Percentiles rank a stretch among this genome's conserved stretches.
phyloP scores from a whole-genome alignment of 1,284 basidiomycete species.

The Cryptococcus sp. region DNA sequence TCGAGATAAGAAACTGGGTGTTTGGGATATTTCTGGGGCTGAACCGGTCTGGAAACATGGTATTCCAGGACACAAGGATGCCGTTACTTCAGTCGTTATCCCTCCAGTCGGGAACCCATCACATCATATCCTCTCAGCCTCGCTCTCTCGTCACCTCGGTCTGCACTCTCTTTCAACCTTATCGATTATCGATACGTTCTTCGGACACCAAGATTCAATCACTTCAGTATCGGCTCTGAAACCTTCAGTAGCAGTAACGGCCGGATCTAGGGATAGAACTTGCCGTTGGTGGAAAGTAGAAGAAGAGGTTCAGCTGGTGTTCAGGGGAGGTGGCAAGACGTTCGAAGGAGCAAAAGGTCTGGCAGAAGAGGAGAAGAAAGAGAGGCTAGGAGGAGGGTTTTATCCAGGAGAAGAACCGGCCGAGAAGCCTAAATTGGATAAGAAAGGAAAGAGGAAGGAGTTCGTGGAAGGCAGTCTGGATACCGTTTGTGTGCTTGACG shows the following conservation, averaged over 20 bases:
- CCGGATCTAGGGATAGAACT: conserved; percentile 86
- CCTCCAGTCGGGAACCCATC: conserved; percentile 64
- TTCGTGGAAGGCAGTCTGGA: conserved; percentile 90
- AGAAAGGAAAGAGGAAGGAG: conserved; percentile 51
- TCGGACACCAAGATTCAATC: conserved; percentile 92
- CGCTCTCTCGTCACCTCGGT: conserved; percentile 87
- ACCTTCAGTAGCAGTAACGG: conserved; percentile 78
- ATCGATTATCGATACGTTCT: conserved; percentile 93
- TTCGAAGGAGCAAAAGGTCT: conserved; percentile 65
- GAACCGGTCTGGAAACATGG: conserved; percentile 67
- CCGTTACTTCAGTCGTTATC: conserved; percentile 72
- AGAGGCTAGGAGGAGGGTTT: conserved; percentile 28
- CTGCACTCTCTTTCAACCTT: conserved; percentile 80
- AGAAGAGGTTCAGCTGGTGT: conserved; percentile 93
- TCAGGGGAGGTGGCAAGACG: conserved; percentile 80
- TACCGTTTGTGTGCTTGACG: conserved; percentile 89
- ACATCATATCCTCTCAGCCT: conserved; percentile 78
- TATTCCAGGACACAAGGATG: conserved; percentile 79
- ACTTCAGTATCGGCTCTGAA: conserved; percentile 72
- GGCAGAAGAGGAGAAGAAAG: conserved; percentile 54
- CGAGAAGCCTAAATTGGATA: conserved; percentile 45
- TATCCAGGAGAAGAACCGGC: conserved; percentile 16
- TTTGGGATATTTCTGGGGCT: conserved; percentile 70
- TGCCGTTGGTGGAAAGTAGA: conserved; percentile 94
- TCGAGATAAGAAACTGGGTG: conserved; percentile 69